Conservation (phyloP, 176 grass and related monocot genomes). For the Aegilops speltoides region DNA sequence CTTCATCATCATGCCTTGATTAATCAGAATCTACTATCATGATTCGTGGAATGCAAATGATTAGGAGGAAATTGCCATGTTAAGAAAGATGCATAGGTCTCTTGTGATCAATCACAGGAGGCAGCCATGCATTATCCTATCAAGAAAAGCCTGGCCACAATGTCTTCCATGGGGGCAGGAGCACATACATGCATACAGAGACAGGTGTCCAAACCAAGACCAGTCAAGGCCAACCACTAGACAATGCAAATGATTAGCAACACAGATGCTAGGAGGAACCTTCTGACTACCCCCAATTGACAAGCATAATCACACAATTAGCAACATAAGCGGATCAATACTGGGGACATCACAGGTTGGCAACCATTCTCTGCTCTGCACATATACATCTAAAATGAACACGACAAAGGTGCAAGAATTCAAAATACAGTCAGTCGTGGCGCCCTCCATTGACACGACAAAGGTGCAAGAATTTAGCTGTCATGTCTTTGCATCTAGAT, state of each 20-base stretch:
- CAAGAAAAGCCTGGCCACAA: neutral
- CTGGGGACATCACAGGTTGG: conserved; percentile 34
- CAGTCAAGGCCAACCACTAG: conserved; percentile 5
- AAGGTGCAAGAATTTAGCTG: conserved; percentile 31
- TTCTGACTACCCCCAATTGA: conserved; percentile 9
- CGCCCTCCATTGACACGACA: neutral
- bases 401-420: too few species aligned
- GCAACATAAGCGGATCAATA: too few species aligned
- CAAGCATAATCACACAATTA: neutral
- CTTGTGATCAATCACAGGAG: neutral
- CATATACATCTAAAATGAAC: conserved; percentile 6
- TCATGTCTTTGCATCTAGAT: conserved; percentile 35
- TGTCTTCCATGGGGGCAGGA: neutral
- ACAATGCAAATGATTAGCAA: conserved; percentile 1
- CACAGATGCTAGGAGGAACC: neutral
- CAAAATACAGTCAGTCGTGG: neutral
- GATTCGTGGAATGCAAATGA: neutral
- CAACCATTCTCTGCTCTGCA: conserved; percentile 9
- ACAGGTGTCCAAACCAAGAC: neutral
- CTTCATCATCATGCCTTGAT: too few species aligned
- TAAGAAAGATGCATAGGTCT: too few species aligned
- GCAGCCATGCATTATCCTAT: neutral
- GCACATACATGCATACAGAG: neutral
- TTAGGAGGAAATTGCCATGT: neutral
- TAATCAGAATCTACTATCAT: too few species aligned